Evolutionary conservation across 345 rosid species (phyloP).

Genomic region (Gossypium turneri): DNA sequence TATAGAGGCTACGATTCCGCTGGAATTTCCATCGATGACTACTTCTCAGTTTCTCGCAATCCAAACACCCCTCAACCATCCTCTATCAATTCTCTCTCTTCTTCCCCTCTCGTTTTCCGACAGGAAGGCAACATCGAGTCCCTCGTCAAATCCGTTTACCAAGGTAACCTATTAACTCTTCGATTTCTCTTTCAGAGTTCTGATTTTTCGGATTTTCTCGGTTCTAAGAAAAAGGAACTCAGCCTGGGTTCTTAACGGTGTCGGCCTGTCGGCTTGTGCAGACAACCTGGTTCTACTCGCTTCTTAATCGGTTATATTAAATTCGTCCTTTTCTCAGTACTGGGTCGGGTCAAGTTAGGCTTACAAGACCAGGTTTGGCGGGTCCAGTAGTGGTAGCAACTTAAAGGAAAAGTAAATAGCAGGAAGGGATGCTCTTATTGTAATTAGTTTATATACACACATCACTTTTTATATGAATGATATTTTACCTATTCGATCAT

Average conservation of each 20-base stretch:
- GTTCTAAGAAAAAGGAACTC: not conserved
- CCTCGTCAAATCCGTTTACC: conserved; percentile 83
- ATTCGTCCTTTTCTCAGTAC: not conserved
- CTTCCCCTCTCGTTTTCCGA: conserved; percentile 68
- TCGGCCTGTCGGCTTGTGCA: not conserved
- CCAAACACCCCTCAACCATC: conserved; percentile 14
- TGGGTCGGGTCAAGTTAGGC: not conserved
- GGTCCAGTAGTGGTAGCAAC: not conserved
- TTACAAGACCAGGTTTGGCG: too few species aligned
- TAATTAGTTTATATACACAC: not conserved
- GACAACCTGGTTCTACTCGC: not conserved
- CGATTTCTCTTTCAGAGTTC: not conserved
- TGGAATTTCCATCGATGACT: conserved; percentile 71
- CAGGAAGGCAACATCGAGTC: conserved; percentile 94
- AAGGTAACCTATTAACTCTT: conserved; percentile 37
- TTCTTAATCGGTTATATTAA: not conserved
- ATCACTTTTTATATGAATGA: not conserved
- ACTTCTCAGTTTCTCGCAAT: conserved; percentile 27
- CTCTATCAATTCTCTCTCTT: conserved; percentile 10
- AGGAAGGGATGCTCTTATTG: not conserved
- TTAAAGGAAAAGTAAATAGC: not conserved
- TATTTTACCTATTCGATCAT: not conserved
- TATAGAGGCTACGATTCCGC: conserved; percentile 96
- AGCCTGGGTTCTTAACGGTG: not conserved
- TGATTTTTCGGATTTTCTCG: not conserved